Evolutionary conservation across 148 eudicot genomes (phyloP), one percentile per base, ranked within the genome.

Genomic region (Polygonum maritimum): DNA sequence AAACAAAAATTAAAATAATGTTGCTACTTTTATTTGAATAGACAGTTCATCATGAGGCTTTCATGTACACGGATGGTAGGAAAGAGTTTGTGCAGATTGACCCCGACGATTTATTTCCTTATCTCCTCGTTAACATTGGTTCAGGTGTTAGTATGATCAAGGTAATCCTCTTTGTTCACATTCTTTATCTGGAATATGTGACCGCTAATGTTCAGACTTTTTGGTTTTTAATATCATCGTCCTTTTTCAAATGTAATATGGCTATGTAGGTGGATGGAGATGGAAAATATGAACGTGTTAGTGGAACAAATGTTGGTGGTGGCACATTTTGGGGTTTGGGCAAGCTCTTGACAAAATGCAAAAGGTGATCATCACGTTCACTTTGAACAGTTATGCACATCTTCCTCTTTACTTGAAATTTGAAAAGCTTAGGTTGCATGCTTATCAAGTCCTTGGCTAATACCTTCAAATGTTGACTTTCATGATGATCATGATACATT

Each of bases 131-230:
- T 73, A 94, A 89, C 79, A 84, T 94, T 74, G 98, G 98, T 26
- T 94, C 98, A 65, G 98, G 98, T 69, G 97, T 91, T 71, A 88
- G 98, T 85, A 91, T 94, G 97, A 91, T 94, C 60, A 94, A 94
- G 98, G 98, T 94, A 77, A 74, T 21, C 52, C 19, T 71, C 67
- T 63, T 58, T 78, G 51, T 14, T 36, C 26, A 31, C 70, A 22
- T 15, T 33, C 65, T 71, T 15, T 79, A 75, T 26, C 15, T 40
- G 7, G 31, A 48, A 45, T 16, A 72, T 45, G 33, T 19, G n/a
- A n/a, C 15, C 1, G 18, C 4, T 3, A 33, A 63, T 36, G 45
- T 67, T 65, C 7, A 5, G 41, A 36, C 44, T 44, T 33, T 12
- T 38, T 70, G 52, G 45, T 57, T 26, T 75, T 11, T 10, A 48